Evolutionary conservation across 2,329 filamentous ascomycete genomes (phyloP), one percentile per base, ranked within the genome.

Genomic region (Colletotrichum phormii): DNA sequence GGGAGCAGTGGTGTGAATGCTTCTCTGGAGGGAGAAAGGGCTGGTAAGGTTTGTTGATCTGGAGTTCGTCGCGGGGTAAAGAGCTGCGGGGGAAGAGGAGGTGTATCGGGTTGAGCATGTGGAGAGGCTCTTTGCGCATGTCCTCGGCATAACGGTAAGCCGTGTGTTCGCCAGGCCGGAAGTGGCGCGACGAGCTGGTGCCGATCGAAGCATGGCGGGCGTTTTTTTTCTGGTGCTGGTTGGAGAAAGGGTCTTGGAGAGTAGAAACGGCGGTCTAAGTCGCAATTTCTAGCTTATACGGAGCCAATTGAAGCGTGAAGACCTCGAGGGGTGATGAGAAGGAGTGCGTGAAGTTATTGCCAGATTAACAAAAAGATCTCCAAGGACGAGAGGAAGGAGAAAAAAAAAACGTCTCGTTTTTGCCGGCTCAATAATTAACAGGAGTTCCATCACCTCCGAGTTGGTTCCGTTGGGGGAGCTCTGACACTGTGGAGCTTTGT

Each of bases 1-100:
- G 76, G 77, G 70, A 51, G 85, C 78, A 65, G 86, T 86, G 75
- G 82, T 84, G 80, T 88, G 86, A 75, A 88, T 65, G 60, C 66
- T 72, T 70, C 70, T 62, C 70, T 70, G 69, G 51, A 64, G 57
- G 31, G 72, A 62, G 59, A 71, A 73, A 59, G 64, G 66, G 42
- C 62, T 62, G 55, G 54, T 18, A 22, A 74, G 35, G 55, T 70
- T 65, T 62, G 64, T 55, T 64, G 61, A 73, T 51, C 62, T 51
- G 12, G 67, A 58, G 61, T 63, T 58, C 70, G 61, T 61, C 70
- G 70, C 60, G 70, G 70, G 70, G 70, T 72, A 70, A 65, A 61
- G 55, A 65, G 55, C 70, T 70, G 70, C 70, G 70, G 70, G 70
- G 70, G 70, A 65, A 31, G 65, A 64, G 42, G 51, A 53, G 33